Evolutionary conservation across 495 filamentous ascomycete species (phyloP).

Genomic region (Aspergillus taichungensis): DNA sequence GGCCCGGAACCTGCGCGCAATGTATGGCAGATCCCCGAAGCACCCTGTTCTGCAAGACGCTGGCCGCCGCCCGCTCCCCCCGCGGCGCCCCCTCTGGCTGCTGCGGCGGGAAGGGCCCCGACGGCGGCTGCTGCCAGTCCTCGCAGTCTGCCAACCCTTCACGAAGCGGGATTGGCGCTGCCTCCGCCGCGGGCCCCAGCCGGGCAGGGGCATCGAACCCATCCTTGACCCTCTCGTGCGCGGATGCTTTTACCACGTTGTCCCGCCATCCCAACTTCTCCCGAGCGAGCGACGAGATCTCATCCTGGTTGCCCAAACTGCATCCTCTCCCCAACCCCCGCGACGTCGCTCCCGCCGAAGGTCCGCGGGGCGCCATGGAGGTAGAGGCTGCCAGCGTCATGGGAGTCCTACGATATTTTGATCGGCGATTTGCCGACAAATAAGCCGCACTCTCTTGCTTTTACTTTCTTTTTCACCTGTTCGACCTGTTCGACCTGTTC

Average conservation of each 20-base stretch:
- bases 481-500: slow-evolving; percentile 4
- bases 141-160: slow-evolving; percentile 10
- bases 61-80: slow-evolving; percentile 55
- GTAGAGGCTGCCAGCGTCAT: slow-evolving; percentile 83
- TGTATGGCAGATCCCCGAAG: slow-evolving; percentile 70
- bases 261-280: slow-evolving; percentile 73
- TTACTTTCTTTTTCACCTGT: background rate
- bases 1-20: slow-evolving; percentile 73
- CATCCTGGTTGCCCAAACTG: slow-evolving; percentile 65
- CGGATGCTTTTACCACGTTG: slow-evolving; percentile 75
- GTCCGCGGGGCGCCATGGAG: slow-evolving; percentile 54
- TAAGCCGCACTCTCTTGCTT: slow-evolving; percentile 7
- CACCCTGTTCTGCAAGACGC: slow-evolving; percentile 76
- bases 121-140: slow-evolving; percentile 45
- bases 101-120: slow-evolving; percentile 40
- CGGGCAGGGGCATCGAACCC: slow-evolving; percentile 16
- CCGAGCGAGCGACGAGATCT: slow-evolving; percentile 64
- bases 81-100: slow-evolving; percentile 41
- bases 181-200: background rate
- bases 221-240: slow-evolving; percentile 49
- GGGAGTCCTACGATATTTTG: slow-evolving; percentile 75
- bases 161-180: background rate
- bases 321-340: slow-evolving; percentile 45
- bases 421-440: slow-evolving; percentile 58
- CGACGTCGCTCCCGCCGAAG: slow-evolving; percentile 24